Conservation (phyloP, 139 green algal species). For the Coelastrella sp. region DNA sequence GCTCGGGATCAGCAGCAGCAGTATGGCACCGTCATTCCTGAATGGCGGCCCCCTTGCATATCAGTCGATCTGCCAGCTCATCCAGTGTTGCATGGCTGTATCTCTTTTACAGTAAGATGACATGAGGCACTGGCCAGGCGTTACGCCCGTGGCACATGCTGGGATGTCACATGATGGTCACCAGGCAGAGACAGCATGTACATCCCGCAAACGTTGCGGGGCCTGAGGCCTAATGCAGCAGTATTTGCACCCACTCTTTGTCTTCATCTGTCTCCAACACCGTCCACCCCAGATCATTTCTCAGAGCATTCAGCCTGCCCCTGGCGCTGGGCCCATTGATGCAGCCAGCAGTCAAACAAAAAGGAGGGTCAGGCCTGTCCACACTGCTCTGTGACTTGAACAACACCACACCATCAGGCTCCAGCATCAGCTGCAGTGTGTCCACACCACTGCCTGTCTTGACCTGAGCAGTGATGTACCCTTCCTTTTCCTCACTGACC, state of each 20-base stretch:
- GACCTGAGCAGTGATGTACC: not conserved
- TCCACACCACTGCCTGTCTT: not conserved
- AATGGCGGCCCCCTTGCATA: too few species aligned
- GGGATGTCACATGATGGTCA: too few species aligned
- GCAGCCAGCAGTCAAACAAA: conserved; percentile 52
- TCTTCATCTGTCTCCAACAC: conserved; percentile 68
- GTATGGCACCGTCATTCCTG: too few species aligned
- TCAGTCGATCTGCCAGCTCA: too few species aligned
- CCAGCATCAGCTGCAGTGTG: conserved; percentile 18
- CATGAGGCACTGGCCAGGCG: too few species aligned
- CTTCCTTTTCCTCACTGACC: not conserved
- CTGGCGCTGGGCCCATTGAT: conserved; percentile 52
- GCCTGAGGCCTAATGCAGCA: conserved; percentile 56
- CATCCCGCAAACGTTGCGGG: too few species aligned
- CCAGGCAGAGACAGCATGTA: too few species aligned
- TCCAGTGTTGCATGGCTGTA: too few species aligned
- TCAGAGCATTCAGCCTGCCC: conserved; percentile 48
- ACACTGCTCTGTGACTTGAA: conserved; percentile 6
- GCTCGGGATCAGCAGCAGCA: too few species aligned
- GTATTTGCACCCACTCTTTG: conserved; percentile 67
- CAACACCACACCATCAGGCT: conserved; percentile 25
- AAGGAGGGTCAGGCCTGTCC: conserved; percentile 38
- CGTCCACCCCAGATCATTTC: conserved; percentile 61
- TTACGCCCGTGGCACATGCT: too few species aligned
- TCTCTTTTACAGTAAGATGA: too few species aligned